phyloP scores from a whole-genome alignment of 75 land plant genomes.

The Pinus taeda region DNA sequence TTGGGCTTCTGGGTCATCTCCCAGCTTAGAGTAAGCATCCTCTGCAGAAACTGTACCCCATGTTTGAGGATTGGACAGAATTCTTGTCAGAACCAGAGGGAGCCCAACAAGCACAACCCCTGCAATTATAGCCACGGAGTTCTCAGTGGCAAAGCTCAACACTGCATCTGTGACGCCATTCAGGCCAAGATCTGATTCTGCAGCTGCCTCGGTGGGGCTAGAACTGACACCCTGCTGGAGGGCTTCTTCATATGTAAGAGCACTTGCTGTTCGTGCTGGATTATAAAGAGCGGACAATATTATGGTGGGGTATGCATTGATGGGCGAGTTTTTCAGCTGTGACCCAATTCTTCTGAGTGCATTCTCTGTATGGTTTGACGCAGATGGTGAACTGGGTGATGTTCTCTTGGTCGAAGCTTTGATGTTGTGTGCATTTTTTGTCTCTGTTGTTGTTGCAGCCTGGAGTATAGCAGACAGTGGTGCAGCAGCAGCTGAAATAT shows the following conservation, averaged over 20 bases:
- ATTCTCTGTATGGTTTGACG: neutral
- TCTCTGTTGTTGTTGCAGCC: conserved; percentile 15
- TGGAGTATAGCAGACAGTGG: conserved; percentile 17
- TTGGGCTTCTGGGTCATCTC: conserved; percentile 50
- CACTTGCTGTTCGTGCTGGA: conserved; percentile 18
- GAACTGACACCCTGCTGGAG: conserved; percentile 29
- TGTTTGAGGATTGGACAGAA: conserved; percentile 36
- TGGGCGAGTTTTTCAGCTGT: conserved; percentile 6
- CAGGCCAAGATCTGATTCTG: conserved; percentile 38
- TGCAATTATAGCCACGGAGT: conserved; percentile 60
- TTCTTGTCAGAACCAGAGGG: conserved; percentile 61
- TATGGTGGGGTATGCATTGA: conserved; percentile 22
- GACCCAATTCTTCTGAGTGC: neutral
- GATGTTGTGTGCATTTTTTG: conserved; percentile 19
- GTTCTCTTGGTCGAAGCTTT: conserved; percentile 6
- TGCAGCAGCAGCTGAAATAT: conserved; percentile 37
- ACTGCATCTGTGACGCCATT: conserved; percentile 31
- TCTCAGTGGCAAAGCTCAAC: conserved; percentile 42
- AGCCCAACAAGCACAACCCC: conserved; percentile 49
- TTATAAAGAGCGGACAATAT: conserved; percentile 28
- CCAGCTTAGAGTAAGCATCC: conserved; percentile 61
- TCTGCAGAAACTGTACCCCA: conserved; percentile 68
- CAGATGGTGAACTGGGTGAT: conserved; percentile 11
- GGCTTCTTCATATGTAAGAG: conserved; percentile 69
- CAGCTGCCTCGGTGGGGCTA: neutral